A percentile compares a stretch with the other conserved stretches of the same genome.
phyloP scores from a whole-genome alignment of 2,329 filamentous ascomycete genomes.

The Fusarium verrucosum region DNA sequence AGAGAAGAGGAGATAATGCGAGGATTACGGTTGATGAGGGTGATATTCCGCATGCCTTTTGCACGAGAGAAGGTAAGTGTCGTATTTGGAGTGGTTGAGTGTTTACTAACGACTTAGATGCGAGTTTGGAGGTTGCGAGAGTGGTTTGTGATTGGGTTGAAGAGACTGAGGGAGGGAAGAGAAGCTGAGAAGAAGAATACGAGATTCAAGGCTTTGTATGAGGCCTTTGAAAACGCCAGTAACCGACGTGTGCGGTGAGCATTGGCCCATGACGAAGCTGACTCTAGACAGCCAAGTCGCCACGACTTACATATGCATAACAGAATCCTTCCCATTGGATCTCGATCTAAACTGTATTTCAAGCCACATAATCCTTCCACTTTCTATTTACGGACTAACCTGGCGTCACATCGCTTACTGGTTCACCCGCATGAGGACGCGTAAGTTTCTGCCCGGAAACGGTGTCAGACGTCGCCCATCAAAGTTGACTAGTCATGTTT shows the following conservation, averaged over 20 bases:
- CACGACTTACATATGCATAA: conserved; percentile 18
- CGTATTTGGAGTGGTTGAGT: neutral
- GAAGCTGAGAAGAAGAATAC: neutral
- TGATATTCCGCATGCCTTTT: conserved; percentile 69
- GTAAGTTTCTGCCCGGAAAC: conserved; percentile 18
- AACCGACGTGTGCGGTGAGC: conserved; percentile 6
- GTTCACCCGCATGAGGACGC: conserved; percentile 19
- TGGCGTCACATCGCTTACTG: conserved; percentile 9
- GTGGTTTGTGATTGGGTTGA: conserved; percentile 26
- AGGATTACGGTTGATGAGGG: conserved; percentile 65
- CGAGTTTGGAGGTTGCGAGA: conserved; percentile 33
- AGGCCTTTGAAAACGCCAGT: neutral
- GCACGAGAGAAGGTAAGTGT: conserved; percentile 52
- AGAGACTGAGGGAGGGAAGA: conserved; percentile 19
- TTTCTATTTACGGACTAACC: neutral
- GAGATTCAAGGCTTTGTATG: neutral
- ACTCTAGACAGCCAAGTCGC: conserved; percentile 10
- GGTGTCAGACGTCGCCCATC: conserved; percentile 26
- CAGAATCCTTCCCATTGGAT: conserved; percentile 11
- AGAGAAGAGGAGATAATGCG: conserved; percentile 53
- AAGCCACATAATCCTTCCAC: conserved; percentile 13
- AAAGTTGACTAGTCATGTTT: conserved; percentile 7
- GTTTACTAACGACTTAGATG: conserved; percentile 22
- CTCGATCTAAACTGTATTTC: conserved; percentile 1
- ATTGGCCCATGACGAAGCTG: conserved; percentile 11